A percentile compares a stretch with the other conserved stretches of the same genome.
Conservation (phyloP, 192 early-diverging fungal species). For the Dimargaris cristalligena region DNA sequence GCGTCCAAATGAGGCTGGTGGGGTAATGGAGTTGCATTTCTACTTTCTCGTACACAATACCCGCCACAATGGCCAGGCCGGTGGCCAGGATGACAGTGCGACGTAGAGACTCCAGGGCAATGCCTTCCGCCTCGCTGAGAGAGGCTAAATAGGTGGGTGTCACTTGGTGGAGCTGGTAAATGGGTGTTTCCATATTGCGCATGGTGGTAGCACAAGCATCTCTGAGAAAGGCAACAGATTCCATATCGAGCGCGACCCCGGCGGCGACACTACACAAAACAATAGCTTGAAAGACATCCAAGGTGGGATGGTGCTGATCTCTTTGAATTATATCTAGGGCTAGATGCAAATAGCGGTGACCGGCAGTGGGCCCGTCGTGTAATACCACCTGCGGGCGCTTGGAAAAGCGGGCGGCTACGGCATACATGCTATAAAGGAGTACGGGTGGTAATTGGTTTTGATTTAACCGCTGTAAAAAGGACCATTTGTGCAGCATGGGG, state of each 20-base stretch:
- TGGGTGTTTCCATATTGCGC: not conserved
- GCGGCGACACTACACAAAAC: not conserved
- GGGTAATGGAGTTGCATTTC: not conserved
- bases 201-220: not conserved
- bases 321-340: not conserved
- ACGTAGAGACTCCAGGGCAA: not conserved
- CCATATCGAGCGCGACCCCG: not conserved
- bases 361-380: not conserved
- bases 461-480: conserved; percentile 19
- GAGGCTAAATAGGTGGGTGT: not conserved
- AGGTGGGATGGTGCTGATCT: not conserved
- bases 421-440: not conserved
- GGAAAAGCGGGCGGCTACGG: not conserved
- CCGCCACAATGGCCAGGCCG: not conserved
- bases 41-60: not conserved
- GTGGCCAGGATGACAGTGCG: not conserved
- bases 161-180: not conserved
- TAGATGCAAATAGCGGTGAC: not conserved
- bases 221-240: not conserved
- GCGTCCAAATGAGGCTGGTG: not conserved
- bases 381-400: not conserved
- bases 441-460: not conserved
- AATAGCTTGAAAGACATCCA: not conserved
- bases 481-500: conserved; percentile 29
- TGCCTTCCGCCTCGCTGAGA: not conserved